Evolutionary conservation across 2,329 filamentous ascomycete species (phyloP).

Genomic region (Calonectria leucothoes): DNA sequence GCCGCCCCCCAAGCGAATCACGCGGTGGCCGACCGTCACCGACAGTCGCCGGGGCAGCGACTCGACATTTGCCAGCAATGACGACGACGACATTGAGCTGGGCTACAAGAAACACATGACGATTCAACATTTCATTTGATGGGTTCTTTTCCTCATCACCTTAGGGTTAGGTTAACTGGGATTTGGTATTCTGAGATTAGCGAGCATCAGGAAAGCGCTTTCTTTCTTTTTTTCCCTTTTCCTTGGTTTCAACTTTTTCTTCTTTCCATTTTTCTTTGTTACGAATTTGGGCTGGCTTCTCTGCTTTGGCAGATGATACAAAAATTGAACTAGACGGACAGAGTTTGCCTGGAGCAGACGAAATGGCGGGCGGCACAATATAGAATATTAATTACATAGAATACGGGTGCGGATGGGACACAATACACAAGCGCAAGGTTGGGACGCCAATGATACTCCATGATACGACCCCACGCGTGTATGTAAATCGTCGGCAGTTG

Average conservation of each 20-base stretch:
- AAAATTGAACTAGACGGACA: not conserved
- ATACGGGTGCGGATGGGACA: not conserved
- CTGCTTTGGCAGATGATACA: not conserved
- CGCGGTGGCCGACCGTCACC: not conserved
- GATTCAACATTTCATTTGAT: slow-evolving; percentile 2
- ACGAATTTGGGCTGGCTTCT: not conserved
- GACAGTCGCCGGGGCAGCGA: not conserved
- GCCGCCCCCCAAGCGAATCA: not conserved
- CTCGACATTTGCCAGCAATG: not conserved
- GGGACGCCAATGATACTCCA: too few relatives aligned
- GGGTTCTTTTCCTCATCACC: not conserved
- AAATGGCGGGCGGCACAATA: not conserved
- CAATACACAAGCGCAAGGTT: not conserved
- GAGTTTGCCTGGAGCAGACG: not conserved
- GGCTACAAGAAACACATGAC: not conserved
- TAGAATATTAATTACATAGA: slow-evolving; percentile 1
- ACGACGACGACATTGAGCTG: not conserved
- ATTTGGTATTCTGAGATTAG: not conserved
- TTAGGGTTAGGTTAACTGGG: not conserved
- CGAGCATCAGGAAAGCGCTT: not conserved
- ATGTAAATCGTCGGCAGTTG: slow-evolving; percentile 32
- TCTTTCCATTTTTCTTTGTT: not conserved
- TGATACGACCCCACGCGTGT: slow-evolving; percentile 45
- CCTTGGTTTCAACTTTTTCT: not conserved
- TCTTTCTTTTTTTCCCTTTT: not conserved